A percentile compares a stretch with the other conserved stretches of the same genome.
Conservation (phyloP, 225 moss, liverwort and hornwort genomes). For the Thuidium tamariscinum region DNA sequence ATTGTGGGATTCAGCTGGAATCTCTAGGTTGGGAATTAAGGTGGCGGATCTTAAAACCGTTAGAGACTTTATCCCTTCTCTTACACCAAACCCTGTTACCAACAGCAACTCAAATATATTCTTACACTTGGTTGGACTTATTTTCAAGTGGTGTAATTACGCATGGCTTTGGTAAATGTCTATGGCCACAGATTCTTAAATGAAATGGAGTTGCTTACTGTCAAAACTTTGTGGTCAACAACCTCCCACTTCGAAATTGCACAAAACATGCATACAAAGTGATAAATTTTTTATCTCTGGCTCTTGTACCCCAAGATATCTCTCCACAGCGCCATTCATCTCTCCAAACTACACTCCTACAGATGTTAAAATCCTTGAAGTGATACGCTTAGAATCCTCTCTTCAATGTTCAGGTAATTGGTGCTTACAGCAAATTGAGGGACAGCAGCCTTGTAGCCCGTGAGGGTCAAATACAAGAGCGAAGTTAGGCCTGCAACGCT, state of each 20-base stretch:
- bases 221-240: background rate
- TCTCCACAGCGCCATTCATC: background rate
- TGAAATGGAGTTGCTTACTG: background rate
- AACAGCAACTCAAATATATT: background rate
- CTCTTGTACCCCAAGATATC: background rate
- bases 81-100: background rate
- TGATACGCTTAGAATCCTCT: too few species aligned
- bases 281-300: background rate
- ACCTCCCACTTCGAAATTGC: background rate
- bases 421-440: constrained; percentile 69
- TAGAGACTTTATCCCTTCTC: background rate
- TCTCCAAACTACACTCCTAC: background rate
- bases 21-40: background rate
- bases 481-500: constrained; percentile 73
- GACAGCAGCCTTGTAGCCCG: constrained; percentile 86
- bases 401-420: background rate
- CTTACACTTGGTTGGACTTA: too few species aligned
- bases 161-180: background rate
- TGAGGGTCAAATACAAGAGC: constrained; percentile 69
- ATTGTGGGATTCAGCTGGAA: background rate
- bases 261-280: background rate
- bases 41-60: background rate
- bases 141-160: background rate
- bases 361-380: background rate
- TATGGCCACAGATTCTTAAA: background rate